Conservation (phyloP, 805 yeast species). For the Metschnikowia chrysomelidarum region DNA sequence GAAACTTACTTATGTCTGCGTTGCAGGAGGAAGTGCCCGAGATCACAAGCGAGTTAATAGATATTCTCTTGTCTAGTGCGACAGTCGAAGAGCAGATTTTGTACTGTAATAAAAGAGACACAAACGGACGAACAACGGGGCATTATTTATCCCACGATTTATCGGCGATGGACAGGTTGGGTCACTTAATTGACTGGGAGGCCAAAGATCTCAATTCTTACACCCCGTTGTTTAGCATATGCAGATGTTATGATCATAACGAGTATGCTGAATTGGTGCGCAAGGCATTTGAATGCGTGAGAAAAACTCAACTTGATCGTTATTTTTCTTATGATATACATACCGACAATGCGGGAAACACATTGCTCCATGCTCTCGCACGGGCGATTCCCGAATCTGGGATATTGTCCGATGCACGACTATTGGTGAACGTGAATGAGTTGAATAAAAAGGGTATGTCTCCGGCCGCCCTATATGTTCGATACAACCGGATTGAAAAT, state of each 20-base stretch:
- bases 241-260: slow-evolving; percentile 78
- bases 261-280: slow-evolving; percentile 52
- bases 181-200: slow-evolving; percentile 67
- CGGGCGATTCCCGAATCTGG: slow-evolving; percentile 40
- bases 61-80: slow-evolving; percentile 40
- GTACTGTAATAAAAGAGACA: slow-evolving; percentile 54
- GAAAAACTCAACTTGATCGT: slow-evolving; percentile 37
- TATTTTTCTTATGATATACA: slow-evolving; percentile 58
- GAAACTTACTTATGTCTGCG: slow-evolving; percentile 60
- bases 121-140: slow-evolving; percentile 58
- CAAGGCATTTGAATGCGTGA: slow-evolving; percentile 45
- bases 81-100: slow-evolving; percentile 43
- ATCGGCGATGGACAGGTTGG: slow-evolving; percentile 50
- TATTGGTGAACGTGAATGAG: slow-evolving; percentile 51
- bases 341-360: slow-evolving; percentile 69
- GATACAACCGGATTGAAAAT: slow-evolving; percentile 65
- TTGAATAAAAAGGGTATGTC: slow-evolving; percentile 57
- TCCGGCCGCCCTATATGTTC: slow-evolving; percentile 69
- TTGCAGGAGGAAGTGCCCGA: slow-evolving; percentile 51
- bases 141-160: slow-evolving; percentile 67
- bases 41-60: slow-evolving; percentile 44
- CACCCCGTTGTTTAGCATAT: slow-evolving; percentile 74
- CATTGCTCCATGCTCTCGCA: slow-evolving; percentile 69
- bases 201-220: slow-evolving; percentile 61
- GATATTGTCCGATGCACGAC: slow-evolving; percentile 23